Conservation (phyloP, 257 asterid species). For the Vinca minor region DNA sequence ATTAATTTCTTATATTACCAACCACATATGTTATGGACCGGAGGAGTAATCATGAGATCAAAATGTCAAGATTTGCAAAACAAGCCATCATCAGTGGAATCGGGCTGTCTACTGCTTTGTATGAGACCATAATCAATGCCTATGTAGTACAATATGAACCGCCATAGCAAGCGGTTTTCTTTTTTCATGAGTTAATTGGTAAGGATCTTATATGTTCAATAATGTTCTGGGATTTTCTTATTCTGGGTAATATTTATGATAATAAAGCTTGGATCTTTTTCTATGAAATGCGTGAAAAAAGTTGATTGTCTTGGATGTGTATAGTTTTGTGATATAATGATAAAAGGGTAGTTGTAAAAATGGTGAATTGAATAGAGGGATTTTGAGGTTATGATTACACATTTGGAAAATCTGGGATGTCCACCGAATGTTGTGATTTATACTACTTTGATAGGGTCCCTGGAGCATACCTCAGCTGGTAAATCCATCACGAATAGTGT, state of each 20-base stretch:
- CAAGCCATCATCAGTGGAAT: constrained; percentile 18
- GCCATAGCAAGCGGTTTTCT: constrained; percentile 28
- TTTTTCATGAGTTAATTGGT: constrained; percentile 44
- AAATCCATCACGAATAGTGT: no score
- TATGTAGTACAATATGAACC: constrained; percentile 37
- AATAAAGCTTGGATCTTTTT: constrained; percentile 40
- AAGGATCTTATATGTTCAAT: constrained; percentile 37
- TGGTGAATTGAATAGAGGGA: constrained; percentile 40
- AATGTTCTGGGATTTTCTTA: constrained; percentile 31
- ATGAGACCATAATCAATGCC: constrained; percentile 46
- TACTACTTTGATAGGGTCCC: constrained; percentile 60
- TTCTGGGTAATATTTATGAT: constrained; percentile 27
- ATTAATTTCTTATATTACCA: no score
- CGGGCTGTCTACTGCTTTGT: constrained; percentile 27
- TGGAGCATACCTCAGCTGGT: no score
- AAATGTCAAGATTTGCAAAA: constrained; percentile 25
- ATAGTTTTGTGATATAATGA: constrained; percentile 66
- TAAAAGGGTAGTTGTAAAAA: constrained; percentile 61
- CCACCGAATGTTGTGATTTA: constrained; percentile 55
- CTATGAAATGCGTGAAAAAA: constrained; percentile 28
- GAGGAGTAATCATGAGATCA: not conserved
- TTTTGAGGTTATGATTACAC: constrained; percentile 35
- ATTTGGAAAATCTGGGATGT: constrained; percentile 37
- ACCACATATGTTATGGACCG: no score
- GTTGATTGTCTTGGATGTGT: constrained; percentile 35